Percentiles rank a stretch among this genome's conserved stretches.
phyloP scores from a whole-genome alignment of 306 rosid species.

The Quercus suber region DNA sequence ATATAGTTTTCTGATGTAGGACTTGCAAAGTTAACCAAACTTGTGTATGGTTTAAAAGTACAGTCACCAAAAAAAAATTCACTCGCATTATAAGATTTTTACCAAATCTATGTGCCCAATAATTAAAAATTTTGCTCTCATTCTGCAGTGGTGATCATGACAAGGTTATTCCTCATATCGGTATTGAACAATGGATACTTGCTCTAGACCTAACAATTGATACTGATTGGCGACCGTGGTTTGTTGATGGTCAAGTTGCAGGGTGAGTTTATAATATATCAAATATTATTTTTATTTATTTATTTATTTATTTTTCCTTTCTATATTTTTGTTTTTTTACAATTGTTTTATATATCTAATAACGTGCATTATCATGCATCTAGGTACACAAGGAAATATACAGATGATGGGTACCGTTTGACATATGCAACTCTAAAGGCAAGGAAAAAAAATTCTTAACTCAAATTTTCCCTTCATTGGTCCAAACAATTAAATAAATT shows the following conservation, averaged over 20 bases:
- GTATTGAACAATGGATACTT: conserved; percentile 11
- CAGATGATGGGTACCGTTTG: conserved; percentile 17
- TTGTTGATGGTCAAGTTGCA: conserved; percentile 19
- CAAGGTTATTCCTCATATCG: conserved; percentile 8
- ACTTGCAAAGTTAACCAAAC: too few species aligned
- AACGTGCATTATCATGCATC: neutral
- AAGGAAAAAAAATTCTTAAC: neutral
- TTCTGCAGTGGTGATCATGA: conserved; percentile 24
- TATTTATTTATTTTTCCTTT: too few species aligned
- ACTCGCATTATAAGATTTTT: too few species aligned
- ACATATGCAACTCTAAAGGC: conserved; percentile 27
- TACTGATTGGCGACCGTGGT: conserved; percentile 22
- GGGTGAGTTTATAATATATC: conserved; percentile 11
- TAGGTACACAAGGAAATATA: conserved; percentile 21
- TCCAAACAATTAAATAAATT: neutral
- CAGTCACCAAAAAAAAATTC: too few species aligned
- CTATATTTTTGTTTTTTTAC: neutral
- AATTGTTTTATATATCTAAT: neutral
- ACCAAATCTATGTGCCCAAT: neutral
- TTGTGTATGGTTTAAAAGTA: too few species aligned
- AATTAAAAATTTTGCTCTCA: neutral
- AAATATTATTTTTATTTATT: neutral
- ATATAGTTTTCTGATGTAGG: too few species aligned
- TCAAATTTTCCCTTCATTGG: neutral
- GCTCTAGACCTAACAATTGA: neutral